Conservation (phyloP, 1,139 yeast genomes). For the Diutina ranongensis region DNA sequence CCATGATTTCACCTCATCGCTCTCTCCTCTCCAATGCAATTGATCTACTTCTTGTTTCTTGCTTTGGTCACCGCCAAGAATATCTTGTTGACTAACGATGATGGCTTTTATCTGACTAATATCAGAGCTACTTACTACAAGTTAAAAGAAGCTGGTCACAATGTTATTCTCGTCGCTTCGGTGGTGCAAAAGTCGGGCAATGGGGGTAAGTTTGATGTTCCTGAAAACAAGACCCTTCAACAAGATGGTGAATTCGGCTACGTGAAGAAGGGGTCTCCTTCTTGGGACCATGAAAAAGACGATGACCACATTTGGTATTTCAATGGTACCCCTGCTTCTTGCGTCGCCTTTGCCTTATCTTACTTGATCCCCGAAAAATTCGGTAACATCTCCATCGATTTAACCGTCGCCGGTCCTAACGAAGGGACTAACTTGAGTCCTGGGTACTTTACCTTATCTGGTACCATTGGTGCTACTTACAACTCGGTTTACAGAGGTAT, state of each 20-base stretch:
- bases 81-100: conserved; percentile 49
- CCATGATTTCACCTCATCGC: too few relatives aligned
- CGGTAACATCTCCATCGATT: conserved; percentile 23
- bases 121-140: conserved; percentile 48
- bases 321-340: conserved; percentile 37
- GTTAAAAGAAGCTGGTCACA: conserved; percentile 43
- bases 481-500: conserved; percentile 29
- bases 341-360: conserved; percentile 31
- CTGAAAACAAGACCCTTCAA: conserved; percentile 28
- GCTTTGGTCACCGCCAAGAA: conserved; percentile 18
- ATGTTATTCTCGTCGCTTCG: conserved; percentile 46
- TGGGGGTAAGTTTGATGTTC: conserved; percentile 42
- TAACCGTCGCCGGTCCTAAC: conserved; percentile 37
- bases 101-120: conserved; percentile 48
- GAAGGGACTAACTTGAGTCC: conserved; percentile 34
- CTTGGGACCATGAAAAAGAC: conserved; percentile 35
- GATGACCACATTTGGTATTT: conserved; percentile 37
- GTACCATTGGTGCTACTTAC: conserved; percentile 37
- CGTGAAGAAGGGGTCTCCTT: conserved; percentile 30
- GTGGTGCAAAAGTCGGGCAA: conserved; percentile 49
- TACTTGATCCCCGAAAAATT: conserved; percentile 31
- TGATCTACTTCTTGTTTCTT: neutral
- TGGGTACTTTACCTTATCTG: conserved; percentile 29
- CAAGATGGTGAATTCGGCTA: conserved; percentile 32
- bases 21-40: neutral